Evolutionary conservation across 768 basidiomycete species (phyloP).

Genomic region (Hirschioporus abietinus): DNA sequence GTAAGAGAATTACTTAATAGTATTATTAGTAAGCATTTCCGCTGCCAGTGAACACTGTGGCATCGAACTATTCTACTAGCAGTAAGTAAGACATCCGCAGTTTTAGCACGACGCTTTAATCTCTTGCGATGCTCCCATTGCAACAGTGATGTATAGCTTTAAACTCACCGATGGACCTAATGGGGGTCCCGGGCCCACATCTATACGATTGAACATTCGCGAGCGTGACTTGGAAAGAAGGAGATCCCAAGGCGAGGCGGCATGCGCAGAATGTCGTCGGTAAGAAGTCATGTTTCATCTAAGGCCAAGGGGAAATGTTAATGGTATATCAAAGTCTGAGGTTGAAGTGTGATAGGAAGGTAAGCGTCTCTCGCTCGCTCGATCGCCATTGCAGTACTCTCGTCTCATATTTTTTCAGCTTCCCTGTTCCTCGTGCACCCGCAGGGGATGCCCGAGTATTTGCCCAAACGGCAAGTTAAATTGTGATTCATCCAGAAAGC

Average conservation of each 20-base stretch:
- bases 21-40: too few relatives aligned
- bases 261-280: conserved; percentile 1
- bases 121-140: not conserved
- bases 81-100: too few relatives aligned
- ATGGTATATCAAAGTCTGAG: not conserved
- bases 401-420: not conserved
- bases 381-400: not conserved
- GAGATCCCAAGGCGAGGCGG: not conserved
- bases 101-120: not conserved
- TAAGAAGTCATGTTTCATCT: not conserved
- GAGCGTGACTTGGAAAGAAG: not conserved
- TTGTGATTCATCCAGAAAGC: not conserved
- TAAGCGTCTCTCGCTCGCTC: not conserved
- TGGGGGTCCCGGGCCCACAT: not conserved
- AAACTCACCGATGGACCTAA: not conserved
- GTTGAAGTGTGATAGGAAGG: conserved; percentile 4
- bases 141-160: not conserved
- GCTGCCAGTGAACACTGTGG: too few relatives aligned
- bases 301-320: too few relatives aligned
- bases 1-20: too few relatives aligned
- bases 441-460: not conserved
- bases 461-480: not conserved
- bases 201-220: not conserved
- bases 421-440: conserved; percentile 2
- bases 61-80: too few relatives aligned